phyloP scores from a whole-genome alignment of 169 alveolate species.

The Eimeria mitis region DNA sequence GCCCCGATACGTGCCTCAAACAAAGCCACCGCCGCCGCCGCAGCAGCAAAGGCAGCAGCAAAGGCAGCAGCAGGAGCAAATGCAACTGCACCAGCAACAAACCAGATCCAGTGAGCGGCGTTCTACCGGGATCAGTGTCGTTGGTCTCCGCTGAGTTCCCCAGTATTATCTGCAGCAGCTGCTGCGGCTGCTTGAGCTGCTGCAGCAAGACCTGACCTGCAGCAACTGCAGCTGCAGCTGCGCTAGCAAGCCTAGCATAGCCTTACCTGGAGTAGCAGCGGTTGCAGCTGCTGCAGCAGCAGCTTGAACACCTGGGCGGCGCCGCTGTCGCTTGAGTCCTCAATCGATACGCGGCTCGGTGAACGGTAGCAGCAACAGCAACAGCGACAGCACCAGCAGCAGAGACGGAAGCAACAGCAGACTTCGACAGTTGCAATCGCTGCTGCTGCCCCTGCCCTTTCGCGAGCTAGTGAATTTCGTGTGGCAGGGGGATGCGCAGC shows the following conservation, averaged over 20 bases:
- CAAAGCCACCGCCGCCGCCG: background rate
- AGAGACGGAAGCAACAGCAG: background rate
- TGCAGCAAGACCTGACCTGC: too few species aligned
- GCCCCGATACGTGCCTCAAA: conserved; percentile 13
- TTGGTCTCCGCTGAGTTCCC: background rate
- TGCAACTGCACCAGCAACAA: background rate
- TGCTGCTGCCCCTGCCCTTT: background rate
- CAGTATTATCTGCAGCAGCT: background rate
- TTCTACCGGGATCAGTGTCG: background rate
- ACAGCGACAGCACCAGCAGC: background rate
- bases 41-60: background rate
- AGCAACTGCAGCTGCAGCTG: too few species aligned
- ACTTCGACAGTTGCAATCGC: background rate
- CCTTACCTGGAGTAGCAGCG: background rate
- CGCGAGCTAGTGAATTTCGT: background rate
- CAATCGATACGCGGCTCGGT: background rate
- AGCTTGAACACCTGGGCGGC: background rate
- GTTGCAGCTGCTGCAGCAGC: background rate
- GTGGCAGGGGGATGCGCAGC: background rate
- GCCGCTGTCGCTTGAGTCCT: background rate
- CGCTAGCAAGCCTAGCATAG: background rate
- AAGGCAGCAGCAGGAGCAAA: background rate
- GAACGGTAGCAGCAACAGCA: background rate
- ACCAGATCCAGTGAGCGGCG: background rate
- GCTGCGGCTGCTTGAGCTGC: too few species aligned